Base-by-base conservation (phyloP, 176 grass and related monocot species). In the Typha latifolia region DNA sequence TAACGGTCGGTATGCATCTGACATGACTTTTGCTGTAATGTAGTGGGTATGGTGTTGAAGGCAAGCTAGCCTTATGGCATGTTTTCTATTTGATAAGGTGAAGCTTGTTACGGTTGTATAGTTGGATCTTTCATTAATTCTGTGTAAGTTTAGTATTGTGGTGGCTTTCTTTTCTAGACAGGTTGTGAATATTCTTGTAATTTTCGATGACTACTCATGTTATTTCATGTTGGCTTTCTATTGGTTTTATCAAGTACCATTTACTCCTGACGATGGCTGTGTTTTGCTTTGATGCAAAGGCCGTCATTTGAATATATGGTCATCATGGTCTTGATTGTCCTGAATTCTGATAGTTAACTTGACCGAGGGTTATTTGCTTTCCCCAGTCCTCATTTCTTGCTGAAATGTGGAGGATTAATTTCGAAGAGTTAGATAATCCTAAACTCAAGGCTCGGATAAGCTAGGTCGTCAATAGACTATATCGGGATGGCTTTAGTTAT, bases 21-120 rank as follows among this genome's bases (percentile, higher is more conserved):
- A 74, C 71, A 74, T 64, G 48, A 61, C 68, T 56, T 32, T 53
- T 8, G 53, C 18, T 48, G 18, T 72, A 72, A 56, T 62, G 32
- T 27, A 72, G 70, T 47, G 53, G 56, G 57, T 48, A 18, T 72
- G 43, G 16, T 31, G 24, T n/a, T 51, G 6, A 32, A 72, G 15
- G 23, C 61, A n/a, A 47, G 48, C 48, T 74, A 64, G 63, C 61
- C 71, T 73, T n/a, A 31, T 50, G 48, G 37, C n/a, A 12, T 9
- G 61, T 21, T 13, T 21, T 62, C 34, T 11, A 16, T 26, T 49
- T 34, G 13, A 64, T 49, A 74, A 37, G 61, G 23, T 14, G 19
- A 48, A 15, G 21, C 47, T 31, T 62, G 14, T 20, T 26, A 48
- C 50, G 16, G 14, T 29, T 51, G 71, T 64, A 73, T 51, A 73